Evolutionary conservation across 1,284 basidiomycete species (phyloP).

Genomic region (Ceratobasidium sp.): DNA sequence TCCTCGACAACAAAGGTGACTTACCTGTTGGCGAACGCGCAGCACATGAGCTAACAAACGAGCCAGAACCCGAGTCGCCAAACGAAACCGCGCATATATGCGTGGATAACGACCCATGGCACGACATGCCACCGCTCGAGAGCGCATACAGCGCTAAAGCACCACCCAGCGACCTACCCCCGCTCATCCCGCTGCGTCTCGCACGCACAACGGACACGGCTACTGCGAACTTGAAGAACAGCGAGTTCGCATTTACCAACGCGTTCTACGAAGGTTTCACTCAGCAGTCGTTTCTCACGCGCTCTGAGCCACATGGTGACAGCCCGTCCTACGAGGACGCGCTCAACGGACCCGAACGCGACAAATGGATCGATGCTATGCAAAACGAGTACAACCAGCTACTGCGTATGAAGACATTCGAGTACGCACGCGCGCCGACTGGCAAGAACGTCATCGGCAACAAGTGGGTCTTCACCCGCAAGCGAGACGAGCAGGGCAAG

Average conservation of each 20-base stretch:
- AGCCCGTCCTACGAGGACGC: neutral
- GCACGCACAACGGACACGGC: neutral
- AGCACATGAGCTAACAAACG: neutral
- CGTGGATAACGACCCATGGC: neutral
- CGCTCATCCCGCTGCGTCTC: neutral
- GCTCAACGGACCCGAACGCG: too few species aligned
- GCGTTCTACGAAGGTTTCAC: neutral
- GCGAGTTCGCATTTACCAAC: too few species aligned
- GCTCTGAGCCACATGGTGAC: neutral
- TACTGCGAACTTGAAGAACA: neutral
- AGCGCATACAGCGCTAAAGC: too few species aligned
- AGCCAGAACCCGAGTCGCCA: neutral
- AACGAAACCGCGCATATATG: neutral
- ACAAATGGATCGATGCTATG: too few species aligned
- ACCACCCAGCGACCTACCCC: neutral
- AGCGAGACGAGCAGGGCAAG: slow-evolving; percentile 54
- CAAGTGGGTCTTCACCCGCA: slow-evolving; percentile 54
- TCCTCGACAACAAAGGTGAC: neutral
- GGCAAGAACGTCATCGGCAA: slow-evolving; percentile 26
- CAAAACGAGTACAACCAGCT: too few species aligned
- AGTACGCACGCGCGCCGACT: too few species aligned
- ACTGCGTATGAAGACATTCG: too few species aligned
- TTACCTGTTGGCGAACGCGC: neutral
- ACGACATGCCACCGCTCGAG: neutral
- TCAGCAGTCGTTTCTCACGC: neutral